Percentiles rank a stretch among this genome's conserved stretches.
These are phyloP conservation scores for Colletotrichum orchidophilum DNA, from an alignment of 2,329 filamentous ascomycete genomes.

Conservation along the genomic window DNA sequence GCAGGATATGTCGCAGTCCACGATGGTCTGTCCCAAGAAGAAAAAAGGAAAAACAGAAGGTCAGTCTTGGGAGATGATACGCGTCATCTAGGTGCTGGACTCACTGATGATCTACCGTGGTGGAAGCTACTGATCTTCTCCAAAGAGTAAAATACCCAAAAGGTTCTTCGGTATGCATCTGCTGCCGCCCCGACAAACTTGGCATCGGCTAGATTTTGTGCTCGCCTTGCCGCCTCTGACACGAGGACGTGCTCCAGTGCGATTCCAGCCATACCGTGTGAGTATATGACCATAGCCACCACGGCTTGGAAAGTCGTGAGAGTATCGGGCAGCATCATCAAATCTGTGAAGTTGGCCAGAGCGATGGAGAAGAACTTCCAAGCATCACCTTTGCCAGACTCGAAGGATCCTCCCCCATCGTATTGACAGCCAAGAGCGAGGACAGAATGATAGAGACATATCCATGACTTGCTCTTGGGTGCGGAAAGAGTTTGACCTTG, in stretches of 20 bases:
- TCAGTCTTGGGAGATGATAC: slow-evolving; percentile 39
- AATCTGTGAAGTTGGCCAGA: slow-evolving; percentile 44
- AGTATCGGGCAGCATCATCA: slow-evolving; percentile 43
- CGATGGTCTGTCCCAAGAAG: slow-evolving; percentile 40
- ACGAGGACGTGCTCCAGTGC: slow-evolving; percentile 40
- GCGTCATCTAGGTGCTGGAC: slow-evolving; percentile 7
- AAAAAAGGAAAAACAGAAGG: too few relatives aligned
- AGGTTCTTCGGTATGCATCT: slow-evolving; percentile 42
- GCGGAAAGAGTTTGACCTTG: neutral
- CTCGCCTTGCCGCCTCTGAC: slow-evolving; percentile 42
- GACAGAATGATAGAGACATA: slow-evolving; percentile 44
- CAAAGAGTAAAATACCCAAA: slow-evolving; percentile 51
- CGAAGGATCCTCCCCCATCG: slow-evolving; percentile 36
- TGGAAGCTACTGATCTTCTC: slow-evolving; percentile 48
- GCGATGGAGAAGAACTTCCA: slow-evolving; percentile 37
- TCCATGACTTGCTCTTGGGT: slow-evolving; percentile 38
- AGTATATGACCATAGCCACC: slow-evolving; percentile 43
- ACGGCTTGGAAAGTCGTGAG: slow-evolving; percentile 42
- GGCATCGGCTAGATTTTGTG: slow-evolving; percentile 40
- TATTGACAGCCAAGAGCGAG: slow-evolving; percentile 47
- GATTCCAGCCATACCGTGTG: slow-evolving; percentile 38
- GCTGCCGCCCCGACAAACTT: slow-evolving; percentile 33
- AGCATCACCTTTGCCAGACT: slow-evolving; percentile 31
- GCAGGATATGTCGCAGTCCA: slow-evolving; percentile 49
- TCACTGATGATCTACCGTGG: slow-evolving; percentile 43